Evolutionary conservation across 2,329 filamentous ascomycete genomes (phyloP).

Genomic region (Daldinia sp.): DNA sequence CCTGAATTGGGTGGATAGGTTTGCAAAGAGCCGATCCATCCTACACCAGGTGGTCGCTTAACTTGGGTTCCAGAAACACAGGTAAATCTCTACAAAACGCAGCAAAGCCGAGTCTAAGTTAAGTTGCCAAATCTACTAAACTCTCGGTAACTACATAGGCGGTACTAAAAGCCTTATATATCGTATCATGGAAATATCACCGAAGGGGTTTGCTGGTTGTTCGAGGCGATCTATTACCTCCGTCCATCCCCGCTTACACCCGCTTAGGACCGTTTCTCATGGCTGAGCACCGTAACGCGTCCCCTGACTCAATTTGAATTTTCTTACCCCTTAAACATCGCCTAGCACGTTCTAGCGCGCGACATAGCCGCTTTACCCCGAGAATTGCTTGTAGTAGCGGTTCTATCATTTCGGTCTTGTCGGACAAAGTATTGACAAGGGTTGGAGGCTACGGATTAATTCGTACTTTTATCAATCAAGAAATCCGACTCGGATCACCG

Average conservation of each 20-base stretch:
- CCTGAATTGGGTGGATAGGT: background rate
- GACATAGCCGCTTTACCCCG: background rate
- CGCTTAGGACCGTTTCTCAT: background rate
- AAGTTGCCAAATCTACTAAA: background rate
- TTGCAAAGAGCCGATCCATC: background rate
- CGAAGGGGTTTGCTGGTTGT: background rate
- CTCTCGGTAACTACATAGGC: background rate
- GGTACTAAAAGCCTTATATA: background rate
- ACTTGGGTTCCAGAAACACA: background rate
- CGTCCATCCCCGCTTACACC: conserved; percentile 6
- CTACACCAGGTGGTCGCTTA: background rate
- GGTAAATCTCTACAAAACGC: background rate
- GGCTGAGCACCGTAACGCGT: background rate
- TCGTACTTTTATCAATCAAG: background rate
- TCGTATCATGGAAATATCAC: background rate
- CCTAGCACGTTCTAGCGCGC: background rate
- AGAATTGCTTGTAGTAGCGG: background rate
- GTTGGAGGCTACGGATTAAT: background rate
- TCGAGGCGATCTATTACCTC: conserved; percentile 1
- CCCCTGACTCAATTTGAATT: background rate
- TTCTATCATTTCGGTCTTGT: background rate
- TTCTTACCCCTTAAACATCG: background rate
- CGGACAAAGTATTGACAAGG: background rate
- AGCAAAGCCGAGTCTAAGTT: background rate
- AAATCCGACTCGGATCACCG: background rate